Evolutionary conservation across 768 basidiomycete species (phyloP).

Genomic region (Mycena alexandri): DNA sequence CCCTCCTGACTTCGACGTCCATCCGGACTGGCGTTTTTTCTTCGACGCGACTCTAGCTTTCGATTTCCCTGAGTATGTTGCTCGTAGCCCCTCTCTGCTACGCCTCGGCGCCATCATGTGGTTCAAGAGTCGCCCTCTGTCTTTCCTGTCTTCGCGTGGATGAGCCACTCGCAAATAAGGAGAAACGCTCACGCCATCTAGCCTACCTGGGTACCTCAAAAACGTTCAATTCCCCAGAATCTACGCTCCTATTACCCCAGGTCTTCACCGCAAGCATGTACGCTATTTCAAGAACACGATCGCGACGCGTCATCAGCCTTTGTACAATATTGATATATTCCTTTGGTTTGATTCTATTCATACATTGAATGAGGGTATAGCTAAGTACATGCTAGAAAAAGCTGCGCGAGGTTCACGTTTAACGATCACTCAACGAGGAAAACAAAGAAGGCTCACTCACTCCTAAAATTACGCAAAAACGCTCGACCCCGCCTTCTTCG

Average conservation of each 20-base stretch:
- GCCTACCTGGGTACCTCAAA: too few species aligned
- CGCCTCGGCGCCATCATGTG: too few species aligned
- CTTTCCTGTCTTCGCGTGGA: too few species aligned
- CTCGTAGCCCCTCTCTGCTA: neutral
- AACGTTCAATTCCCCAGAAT: too few species aligned
- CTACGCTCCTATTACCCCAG: too few species aligned
- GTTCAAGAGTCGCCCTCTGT: too few species aligned
- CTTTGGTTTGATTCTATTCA: conserved; percentile 35
- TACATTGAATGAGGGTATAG: conserved; percentile 31
- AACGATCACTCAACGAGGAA: conserved; percentile 6
- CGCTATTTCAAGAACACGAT: neutral
- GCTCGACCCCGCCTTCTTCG: conserved; percentile 35
- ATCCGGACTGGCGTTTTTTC: neutral
- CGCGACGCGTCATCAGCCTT: conserved; percentile 18
- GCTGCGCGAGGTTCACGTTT: conserved; percentile 17
- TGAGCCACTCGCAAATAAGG: too few species aligned
- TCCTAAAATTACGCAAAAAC: conserved; percentile 34
- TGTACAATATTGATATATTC: conserved; percentile 37
- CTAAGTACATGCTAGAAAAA: conserved; percentile 34
- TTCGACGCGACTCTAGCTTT: neutral
- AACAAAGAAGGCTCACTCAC: conserved; percentile 25
- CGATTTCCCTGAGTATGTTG: neutral
- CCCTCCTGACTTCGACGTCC: conserved; percentile 16
- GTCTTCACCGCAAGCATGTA: neutral
- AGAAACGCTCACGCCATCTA: too few species aligned